Conservation (phyloP, 441 rosid species). For the Populus hybrid region DNA sequence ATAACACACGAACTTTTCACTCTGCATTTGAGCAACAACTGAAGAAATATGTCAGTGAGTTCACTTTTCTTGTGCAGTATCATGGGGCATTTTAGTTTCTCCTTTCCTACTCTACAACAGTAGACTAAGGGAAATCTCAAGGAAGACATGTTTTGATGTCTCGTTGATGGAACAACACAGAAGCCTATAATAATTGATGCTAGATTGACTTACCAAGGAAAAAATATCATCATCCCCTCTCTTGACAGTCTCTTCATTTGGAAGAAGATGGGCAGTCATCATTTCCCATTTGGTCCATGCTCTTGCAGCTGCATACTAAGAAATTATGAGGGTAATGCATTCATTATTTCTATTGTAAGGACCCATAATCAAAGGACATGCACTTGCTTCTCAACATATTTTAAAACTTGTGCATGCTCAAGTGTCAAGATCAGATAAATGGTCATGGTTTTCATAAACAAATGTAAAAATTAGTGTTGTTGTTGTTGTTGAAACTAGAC, state of each 20-base stretch:
- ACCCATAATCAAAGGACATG: not conserved
- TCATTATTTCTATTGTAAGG: not conserved
- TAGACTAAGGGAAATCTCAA: not conserved
- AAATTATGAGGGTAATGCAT: conserved; percentile 21
- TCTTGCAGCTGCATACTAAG: conserved; percentile 86
- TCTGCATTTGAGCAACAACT: not conserved
- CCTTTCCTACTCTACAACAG: not conserved
- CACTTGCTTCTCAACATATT: not conserved
- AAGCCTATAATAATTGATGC: conserved; percentile 3
- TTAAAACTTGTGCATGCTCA: not conserved
- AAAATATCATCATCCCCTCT: conserved; percentile 83
- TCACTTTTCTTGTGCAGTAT: not conserved
- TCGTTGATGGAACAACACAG: not conserved
- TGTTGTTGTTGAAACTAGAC: not conserved
- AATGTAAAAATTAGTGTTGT: not conserved
- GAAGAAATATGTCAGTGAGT: not conserved
- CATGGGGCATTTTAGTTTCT: not conserved
- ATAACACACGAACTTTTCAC: not conserved
- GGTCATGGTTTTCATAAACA: not conserved
- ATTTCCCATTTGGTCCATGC: conserved; percentile 98
- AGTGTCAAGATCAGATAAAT: not conserved
- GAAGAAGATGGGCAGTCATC: conserved; percentile 90
- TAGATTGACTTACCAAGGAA: conserved; percentile 59
- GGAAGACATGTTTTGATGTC: not conserved
- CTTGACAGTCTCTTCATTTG: conserved; percentile 70